phyloP scores from a whole-genome alignment of 2,329 filamentous ascomycete species.

The Pseudogymnoascus sp. region DNA sequence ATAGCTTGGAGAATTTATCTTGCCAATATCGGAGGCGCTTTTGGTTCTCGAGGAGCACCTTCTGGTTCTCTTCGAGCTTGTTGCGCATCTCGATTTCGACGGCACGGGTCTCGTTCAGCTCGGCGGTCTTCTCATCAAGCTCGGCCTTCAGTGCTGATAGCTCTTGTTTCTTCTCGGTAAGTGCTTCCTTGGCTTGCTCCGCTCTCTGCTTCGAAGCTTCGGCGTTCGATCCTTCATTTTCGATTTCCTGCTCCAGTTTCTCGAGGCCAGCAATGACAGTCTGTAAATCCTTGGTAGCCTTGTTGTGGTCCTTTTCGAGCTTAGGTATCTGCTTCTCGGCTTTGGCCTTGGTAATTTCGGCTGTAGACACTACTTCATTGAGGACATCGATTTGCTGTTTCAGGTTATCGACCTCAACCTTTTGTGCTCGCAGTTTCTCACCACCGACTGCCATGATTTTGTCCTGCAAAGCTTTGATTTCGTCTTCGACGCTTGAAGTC shows the following conservation, averaged over 20 bases:
- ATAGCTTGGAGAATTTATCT: conserved; percentile 79
- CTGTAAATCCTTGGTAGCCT: conserved; percentile 72
- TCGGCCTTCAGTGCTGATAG: conserved; percentile 73
- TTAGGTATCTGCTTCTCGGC: conserved; percentile 88
- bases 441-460: conserved; percentile 98
- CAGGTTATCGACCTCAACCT: conserved; percentile 79
- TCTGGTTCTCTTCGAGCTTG: conserved; percentile 93
- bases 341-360: conserved; percentile 83
- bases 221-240: conserved; percentile 67
- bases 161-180: conserved; percentile 73
- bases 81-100: conserved; percentile 97
- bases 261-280: conserved; percentile 66
- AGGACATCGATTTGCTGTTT: conserved; percentile 79
- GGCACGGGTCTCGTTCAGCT: conserved; percentile 82
- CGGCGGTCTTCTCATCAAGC: conserved; percentile 75
- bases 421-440: conserved; percentile 83
- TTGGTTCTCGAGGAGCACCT: conserved; percentile 77
- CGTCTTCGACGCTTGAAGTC: conserved; percentile 82
- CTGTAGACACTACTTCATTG: conserved; percentile 73
- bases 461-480: conserved; percentile 87
- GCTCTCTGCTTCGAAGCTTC: conserved; percentile 65
- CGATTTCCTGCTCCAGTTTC: conserved; percentile 69
- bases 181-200: conserved; percentile 72
- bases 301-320: conserved; percentile 72
- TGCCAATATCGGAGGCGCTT: conserved; percentile 79